These are phyloP conservation scores for Saccharomycopsis javanensis DNA, from an alignment of 805 yeast species.

Conservation along the genomic window DNA sequence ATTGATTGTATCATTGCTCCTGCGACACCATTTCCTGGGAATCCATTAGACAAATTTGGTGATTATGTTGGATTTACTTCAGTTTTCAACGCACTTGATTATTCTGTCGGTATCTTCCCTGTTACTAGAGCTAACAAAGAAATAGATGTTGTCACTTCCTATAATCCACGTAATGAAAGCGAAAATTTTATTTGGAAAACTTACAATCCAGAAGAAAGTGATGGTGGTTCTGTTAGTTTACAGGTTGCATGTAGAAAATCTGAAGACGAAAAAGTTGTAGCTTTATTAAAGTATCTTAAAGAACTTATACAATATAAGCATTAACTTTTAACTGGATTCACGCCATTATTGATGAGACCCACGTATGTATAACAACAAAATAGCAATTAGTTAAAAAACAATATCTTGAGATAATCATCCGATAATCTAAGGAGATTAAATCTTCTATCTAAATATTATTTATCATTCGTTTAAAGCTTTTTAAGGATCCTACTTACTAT, in stretches of 20 bases:
- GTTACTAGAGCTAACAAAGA: slow-evolving; percentile 36
- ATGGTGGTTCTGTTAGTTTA: slow-evolving; percentile 56
- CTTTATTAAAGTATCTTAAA: slow-evolving; percentile 30
- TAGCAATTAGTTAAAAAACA: no score
- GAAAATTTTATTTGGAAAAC: slow-evolving; percentile 36
- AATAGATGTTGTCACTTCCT: slow-evolving; percentile 27
- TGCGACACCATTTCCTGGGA: slow-evolving; percentile 32
- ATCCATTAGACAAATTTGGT: slow-evolving; percentile 27
- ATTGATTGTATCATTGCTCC: slow-evolving; percentile 44
- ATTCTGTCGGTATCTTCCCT: slow-evolving; percentile 35
- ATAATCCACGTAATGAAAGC: slow-evolving; percentile 29
- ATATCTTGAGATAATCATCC: no score
- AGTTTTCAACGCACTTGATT: slow-evolving; percentile 33
- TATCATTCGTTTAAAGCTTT: no score
- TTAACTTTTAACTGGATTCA: no score
- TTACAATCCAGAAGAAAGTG: slow-evolving; percentile 42
- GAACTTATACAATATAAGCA: background rate
- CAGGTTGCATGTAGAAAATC: slow-evolving; percentile 52
- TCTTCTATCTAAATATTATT: no score
- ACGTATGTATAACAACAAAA: no score
- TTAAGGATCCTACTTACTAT: no score
- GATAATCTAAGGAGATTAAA: no score
- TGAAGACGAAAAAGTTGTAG: slow-evolving; percentile 53
- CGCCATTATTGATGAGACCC: no score
- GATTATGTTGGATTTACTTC: slow-evolving; percentile 35